phyloP scores from a whole-genome alignment of 352 stramenopile genomes.

The Thalassiosira hispida region DNA sequence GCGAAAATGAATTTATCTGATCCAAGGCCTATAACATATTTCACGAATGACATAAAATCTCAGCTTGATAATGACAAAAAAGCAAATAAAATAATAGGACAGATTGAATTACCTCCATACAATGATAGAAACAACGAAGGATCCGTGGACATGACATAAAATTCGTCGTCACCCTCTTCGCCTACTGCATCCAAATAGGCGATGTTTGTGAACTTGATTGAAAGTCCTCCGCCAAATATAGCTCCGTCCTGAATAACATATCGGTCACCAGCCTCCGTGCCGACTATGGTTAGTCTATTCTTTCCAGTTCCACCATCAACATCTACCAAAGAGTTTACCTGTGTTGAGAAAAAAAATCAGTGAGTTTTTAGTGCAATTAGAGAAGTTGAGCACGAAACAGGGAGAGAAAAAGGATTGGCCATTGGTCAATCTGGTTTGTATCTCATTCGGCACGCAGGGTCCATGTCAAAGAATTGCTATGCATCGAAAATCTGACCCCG shows the following conservation, averaged over 20 bases:
- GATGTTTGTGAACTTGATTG: constrained; percentile 56
- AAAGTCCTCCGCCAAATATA: constrained; percentile 52
- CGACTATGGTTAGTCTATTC: constrained; percentile 39
- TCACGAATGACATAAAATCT: too few relatives aligned
- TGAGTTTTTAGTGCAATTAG: too few relatives aligned
- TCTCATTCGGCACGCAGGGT: too few relatives aligned
- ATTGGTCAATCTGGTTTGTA: too few relatives aligned
- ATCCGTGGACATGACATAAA: constrained; percentile 49
- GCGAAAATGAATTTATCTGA: constrained; percentile 52
- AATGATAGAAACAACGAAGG: constrained; percentile 31
- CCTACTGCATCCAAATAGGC: constrained; percentile 32
- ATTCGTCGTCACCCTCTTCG: constrained; percentile 49
- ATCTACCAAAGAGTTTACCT: constrained; percentile 45
- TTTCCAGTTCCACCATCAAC: constrained; percentile 56
- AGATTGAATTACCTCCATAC: constrained; percentile 34
- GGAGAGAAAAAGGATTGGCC: too few relatives aligned
- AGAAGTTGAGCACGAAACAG: too few relatives aligned
- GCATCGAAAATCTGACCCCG: too few relatives aligned
- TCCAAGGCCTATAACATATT: too few relatives aligned
- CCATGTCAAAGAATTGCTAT: too few relatives aligned
- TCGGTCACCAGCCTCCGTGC: constrained; percentile 44
- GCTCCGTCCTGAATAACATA: constrained; percentile 54
- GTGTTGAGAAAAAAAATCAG: constrained; percentile 4
- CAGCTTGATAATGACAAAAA: too few relatives aligned
- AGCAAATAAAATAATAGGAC: too few relatives aligned